Conservation (phyloP, 2,329 filamentous ascomycete genomes). For the Helotiales sp. region DNA sequence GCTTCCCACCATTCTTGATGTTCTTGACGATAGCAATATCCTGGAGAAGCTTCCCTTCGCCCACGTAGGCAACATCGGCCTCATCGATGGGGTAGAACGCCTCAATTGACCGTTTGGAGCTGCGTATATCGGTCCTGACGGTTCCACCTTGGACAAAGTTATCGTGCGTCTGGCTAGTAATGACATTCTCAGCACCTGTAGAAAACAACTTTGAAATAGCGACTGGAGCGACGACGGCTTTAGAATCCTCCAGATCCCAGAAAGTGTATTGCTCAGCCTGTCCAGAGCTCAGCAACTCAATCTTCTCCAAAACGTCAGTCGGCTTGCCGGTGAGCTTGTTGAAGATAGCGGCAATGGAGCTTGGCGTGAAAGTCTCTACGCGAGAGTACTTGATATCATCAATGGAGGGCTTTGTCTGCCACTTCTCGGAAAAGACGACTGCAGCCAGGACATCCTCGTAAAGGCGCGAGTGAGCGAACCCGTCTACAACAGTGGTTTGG, state of each 20-base stretch:
- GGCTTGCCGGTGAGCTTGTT: constrained; percentile 50
- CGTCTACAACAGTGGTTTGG: constrained; percentile 70
- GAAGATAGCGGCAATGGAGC: constrained; percentile 52
- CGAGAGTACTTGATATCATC: constrained; percentile 90
- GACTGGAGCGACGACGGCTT: constrained; percentile 62
- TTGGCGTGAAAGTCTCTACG: constrained; percentile 55
- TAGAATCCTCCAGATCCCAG: constrained; percentile 84
- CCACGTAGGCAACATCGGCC: constrained; percentile 78
- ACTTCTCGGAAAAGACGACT: constrained; percentile 73
- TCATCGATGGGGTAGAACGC: constrained; percentile 78
- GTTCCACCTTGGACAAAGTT: constrained; percentile 74
- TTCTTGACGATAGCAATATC: constrained; percentile 73
- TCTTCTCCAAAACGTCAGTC: constrained; percentile 20
- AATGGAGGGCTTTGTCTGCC: constrained; percentile 62
- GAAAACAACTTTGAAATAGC: constrained; percentile 61
- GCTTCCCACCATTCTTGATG: constrained; percentile 67
- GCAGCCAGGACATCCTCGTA: constrained; percentile 91
- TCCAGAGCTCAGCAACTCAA: constrained; percentile 51
- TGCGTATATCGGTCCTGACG: constrained; percentile 81
- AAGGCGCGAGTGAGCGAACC: constrained; percentile 76
- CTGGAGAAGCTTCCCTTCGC: constrained; percentile 76
- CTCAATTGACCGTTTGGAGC: constrained; percentile 79
- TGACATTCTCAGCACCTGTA: constrained; percentile 67
- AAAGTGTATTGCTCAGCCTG: constrained; percentile 84
- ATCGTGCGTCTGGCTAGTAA: constrained; percentile 62